These are phyloP conservation scores for Phytophthora pluvialis DNA, from an alignment of 352 stramenopile genomes.

Conservation along the genomic window DNA sequence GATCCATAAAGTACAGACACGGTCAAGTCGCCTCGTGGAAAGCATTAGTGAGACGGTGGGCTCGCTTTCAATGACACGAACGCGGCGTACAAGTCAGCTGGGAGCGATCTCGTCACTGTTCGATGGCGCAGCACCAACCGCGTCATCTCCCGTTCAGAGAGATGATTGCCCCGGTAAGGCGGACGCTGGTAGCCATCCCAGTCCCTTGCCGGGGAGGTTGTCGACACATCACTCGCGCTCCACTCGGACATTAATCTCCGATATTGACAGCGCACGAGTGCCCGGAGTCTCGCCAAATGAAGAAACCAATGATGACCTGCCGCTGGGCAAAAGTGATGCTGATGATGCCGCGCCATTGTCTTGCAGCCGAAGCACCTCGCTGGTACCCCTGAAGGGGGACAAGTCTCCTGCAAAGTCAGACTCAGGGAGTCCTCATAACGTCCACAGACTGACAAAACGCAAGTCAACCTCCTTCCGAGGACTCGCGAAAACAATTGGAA, in stretches of 20 bases:
- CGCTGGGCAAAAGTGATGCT: slow-evolving; percentile 2
- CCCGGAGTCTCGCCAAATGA: background rate
- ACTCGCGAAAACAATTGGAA: background rate
- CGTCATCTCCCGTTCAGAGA: background rate
- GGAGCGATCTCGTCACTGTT: slow-evolving; percentile 8
- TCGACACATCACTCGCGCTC: slow-evolving; percentile 12
- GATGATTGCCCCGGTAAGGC: slow-evolving; percentile 2
- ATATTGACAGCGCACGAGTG: slow-evolving; percentile 3
- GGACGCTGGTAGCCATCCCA: background rate
- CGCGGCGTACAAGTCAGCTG: slow-evolving; percentile 25
- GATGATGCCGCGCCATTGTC: background rate
- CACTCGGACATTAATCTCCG: slow-evolving; percentile 4
- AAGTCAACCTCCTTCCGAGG: slow-evolving; percentile 24
- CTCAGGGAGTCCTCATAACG: background rate
- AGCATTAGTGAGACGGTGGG: slow-evolving; percentile 22
- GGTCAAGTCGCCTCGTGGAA: slow-evolving; percentile 20
- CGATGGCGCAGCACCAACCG: background rate
- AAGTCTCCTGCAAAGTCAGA: slow-evolving; percentile 4
- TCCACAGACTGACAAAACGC: slow-evolving; percentile 21
- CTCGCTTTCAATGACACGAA: slow-evolving; percentile 16
- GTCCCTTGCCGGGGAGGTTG: background rate
- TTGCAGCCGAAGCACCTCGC: background rate
- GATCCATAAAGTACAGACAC: slow-evolving; percentile 13
- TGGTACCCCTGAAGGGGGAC: slow-evolving; percentile 1
- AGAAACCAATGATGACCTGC: slow-evolving; percentile 3